Conservation (phyloP, 192 early-diverging fungal genomes). For the Glomus cerebriforme region DNA sequence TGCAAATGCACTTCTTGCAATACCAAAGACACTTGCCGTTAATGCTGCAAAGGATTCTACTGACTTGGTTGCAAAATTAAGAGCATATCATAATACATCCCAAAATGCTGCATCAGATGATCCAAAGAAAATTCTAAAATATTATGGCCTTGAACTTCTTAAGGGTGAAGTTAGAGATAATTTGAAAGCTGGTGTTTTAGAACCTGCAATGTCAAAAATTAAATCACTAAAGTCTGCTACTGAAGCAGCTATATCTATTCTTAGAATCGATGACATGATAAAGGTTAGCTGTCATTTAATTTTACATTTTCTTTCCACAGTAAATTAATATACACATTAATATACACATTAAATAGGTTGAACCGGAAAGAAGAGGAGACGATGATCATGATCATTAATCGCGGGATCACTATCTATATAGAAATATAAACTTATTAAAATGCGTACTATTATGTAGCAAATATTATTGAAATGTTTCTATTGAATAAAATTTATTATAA, state of each 20-base stretch:
- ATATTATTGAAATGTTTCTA: no score
- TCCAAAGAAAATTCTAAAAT: constrained; percentile 76
- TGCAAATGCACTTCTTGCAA: constrained; percentile 90
- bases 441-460: no score
- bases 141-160: constrained; percentile 91
- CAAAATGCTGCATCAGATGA: constrained; percentile 74
- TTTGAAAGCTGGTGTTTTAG: constrained; percentile 90
- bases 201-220: constrained; percentile 98
- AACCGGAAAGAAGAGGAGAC: constrained; percentile 47
- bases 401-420: no score
- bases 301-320: not conserved
- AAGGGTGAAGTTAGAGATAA: constrained; percentile 94
- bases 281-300: constrained; percentile 46
- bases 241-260: constrained; percentile 96
- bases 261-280: constrained; percentile 95
- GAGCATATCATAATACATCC: constrained; percentile 93
- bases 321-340: not conserved
- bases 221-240: constrained; percentile 97
- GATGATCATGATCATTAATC: constrained; percentile 57
- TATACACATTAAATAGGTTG: constrained; percentile 33
- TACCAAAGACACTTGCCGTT: constrained; percentile 97
- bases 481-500: no score
- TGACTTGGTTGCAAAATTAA: constrained; percentile 93
- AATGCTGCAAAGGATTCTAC: constrained; percentile 99
- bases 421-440: no score